Evolutionary conservation across 345 rosid species (phyloP).

Genomic region (Pistacia vera): DNA sequence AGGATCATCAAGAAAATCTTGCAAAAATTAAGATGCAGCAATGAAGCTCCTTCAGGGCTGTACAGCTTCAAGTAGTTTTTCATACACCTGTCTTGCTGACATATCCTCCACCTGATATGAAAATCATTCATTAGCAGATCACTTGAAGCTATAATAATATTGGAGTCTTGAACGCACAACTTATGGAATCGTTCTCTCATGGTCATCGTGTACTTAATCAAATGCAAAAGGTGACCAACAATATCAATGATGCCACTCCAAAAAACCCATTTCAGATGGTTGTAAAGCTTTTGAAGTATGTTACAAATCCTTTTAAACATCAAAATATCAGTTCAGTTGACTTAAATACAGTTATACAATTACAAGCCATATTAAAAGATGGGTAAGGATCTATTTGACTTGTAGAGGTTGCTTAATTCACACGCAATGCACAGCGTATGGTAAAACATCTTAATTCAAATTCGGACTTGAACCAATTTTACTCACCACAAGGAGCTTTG

Average conservation of each 20-base stretch:
- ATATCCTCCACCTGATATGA: conserved; percentile 83
- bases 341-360: background rate
- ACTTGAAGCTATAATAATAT: background rate
- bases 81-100: conserved; percentile 88
- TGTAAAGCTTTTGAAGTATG: background rate
- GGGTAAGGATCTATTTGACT: background rate
- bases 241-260: too few relatives aligned
- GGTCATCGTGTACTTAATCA: too few relatives aligned
- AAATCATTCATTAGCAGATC: conserved; percentile 19
- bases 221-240: too few relatives aligned
- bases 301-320: background rate
- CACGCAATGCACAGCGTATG: background rate
- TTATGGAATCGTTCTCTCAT: background rate
- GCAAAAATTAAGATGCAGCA: background rate
- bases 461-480: background rate
- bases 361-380: background rate
- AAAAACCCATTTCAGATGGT: too few relatives aligned
- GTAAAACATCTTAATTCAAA: background rate
- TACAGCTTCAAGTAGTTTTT: conserved; percentile 90
- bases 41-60: conserved; percentile 52
- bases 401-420: background rate
- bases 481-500: conserved; percentile 95
- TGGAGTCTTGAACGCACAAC: background rate
- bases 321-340: background rate
- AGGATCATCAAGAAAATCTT: background rate